Base-by-base conservation (phyloP, 768 basidiomycete genomes). In the Mrakia hoshinonis region DNA sequence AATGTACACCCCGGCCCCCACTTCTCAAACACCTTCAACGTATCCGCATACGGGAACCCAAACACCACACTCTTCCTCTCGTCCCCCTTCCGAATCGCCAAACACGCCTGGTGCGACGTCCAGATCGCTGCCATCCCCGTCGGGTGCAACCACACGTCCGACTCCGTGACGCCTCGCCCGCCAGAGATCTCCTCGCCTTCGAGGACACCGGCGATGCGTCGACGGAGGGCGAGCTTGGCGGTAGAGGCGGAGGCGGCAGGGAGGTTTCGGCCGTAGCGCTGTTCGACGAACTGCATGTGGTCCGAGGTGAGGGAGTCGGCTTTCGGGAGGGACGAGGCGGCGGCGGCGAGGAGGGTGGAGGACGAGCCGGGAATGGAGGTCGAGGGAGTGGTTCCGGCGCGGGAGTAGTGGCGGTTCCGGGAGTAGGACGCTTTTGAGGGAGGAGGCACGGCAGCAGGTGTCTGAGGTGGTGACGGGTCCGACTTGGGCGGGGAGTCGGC, bases 1-100 rank as follows among this genome's bases (percentile, higher is more conserved):
- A 97, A 94, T 78, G 92, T 84, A 74, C 87, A 91, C 1, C 95
- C 95, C 3, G 90, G 91, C 1, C 95, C 95, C 92, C 93, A 98
- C 80, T 99, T 97, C 75, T 93, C 83, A 1, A 98, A 82, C 49
- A 94, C 85, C 79, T 97, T 97, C 71, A 95, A 85, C 5, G 95
- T 97, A 77, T 98, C 95, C 11, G 87, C 91, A 78, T 97, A 99
- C 0, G 93, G 89, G 80, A 97, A 99, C 20, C 95, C 95, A 75
- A 95, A 97, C 77, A 92, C 95, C 38, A 94, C 85, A 75, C 91
- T 94, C 82, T 94, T 96, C 12, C 86, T 49, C 85, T 84, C 38
- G 82, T 81, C 3, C 81, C 83, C 31, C 81, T 75, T 63, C 77
- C 72, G 78, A 69, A 87, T 81, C 7, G 85, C 84, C 11, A 92